Conservation (phyloP, 2,329 filamentous ascomycete genomes). For the Calonectria pteridis region DNA sequence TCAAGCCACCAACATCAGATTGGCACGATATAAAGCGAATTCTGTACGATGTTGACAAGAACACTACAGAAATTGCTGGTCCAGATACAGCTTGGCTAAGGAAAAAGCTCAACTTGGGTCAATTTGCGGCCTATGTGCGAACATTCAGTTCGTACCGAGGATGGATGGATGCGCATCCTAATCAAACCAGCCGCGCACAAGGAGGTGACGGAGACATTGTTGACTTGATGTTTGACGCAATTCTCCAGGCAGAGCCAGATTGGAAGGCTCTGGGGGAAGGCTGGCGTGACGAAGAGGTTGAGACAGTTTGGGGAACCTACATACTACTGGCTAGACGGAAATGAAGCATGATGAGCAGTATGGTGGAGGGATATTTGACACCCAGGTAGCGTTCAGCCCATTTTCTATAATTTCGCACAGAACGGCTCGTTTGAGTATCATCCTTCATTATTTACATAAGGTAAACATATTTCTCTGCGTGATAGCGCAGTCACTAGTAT, state of each 20-base stretch:
- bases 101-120: conserved; percentile 65
- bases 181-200: conserved; percentile 59
- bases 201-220: conserved; percentile 72
- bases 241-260: conserved; percentile 64
- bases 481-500: background rate
- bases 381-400: background rate
- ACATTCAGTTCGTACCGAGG: conserved; percentile 71
- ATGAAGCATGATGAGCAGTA: background rate
- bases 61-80: conserved; percentile 48
- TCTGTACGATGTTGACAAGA: conserved; percentile 68
- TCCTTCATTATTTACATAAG: background rate
- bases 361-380: background rate
- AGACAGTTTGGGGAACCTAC: conserved; percentile 72
- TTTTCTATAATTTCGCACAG: background rate
- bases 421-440: background rate
- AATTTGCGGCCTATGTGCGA: conserved; percentile 71
- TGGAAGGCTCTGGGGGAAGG: conserved; percentile 62
- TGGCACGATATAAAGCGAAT: conserved; percentile 67
- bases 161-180: conserved; percentile 69
- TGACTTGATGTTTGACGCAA: conserved; percentile 72
- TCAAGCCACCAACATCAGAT: conserved; percentile 63
- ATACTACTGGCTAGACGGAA: conserved; percentile 62
- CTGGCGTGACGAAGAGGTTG: conserved; percentile 67
- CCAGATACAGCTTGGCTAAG: conserved; percentile 61
- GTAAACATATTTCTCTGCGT: background rate